A percentile compares a stretch with the other conserved stretches of the same genome.
Conservation (phyloP, 257 asterid genomes). For the Fraxinus quadrangulata region DNA sequence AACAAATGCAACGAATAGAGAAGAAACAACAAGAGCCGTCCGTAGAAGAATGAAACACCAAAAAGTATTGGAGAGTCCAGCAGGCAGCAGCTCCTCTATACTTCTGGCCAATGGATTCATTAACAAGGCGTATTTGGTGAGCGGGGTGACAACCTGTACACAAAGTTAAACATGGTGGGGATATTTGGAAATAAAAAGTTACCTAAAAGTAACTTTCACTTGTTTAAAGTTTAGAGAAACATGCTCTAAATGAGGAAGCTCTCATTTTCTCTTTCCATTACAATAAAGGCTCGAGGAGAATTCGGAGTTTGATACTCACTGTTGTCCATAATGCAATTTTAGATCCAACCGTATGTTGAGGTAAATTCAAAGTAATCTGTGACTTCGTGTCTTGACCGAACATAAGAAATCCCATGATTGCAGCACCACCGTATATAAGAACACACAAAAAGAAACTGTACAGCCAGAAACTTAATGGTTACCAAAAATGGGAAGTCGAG, state of each 20-base stretch:
- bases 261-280: background rate
- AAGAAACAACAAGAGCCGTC: constrained; percentile 67
- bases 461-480: background rate
- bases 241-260: background rate
- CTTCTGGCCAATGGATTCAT: constrained; percentile 80
- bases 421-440: constrained; percentile 68
- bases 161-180: background rate
- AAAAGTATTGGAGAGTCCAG: constrained; percentile 39
- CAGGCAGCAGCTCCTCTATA: constrained; percentile 76
- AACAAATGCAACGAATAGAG: constrained; percentile 65
- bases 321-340: constrained; percentile 84
- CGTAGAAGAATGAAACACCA: constrained; percentile 70
- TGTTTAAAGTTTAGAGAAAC: background rate
- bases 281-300: background rate
- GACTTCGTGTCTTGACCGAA: constrained; percentile 69
- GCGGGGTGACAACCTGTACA: constrained; percentile 74
- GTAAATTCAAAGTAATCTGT: constrained; percentile 80
- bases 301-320: constrained; percentile 37
- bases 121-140: constrained; percentile 76
- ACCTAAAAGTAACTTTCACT: background rate
- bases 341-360: constrained; percentile 51
- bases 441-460: constrained; percentile 71
- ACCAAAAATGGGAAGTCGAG: background rate
- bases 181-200: background rate
- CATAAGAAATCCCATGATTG: constrained; percentile 76